These are phyloP conservation scores for Mentha longifolia DNA, from an alignment of 257 asterid genomes.

Conservation along the genomic window DNA sequence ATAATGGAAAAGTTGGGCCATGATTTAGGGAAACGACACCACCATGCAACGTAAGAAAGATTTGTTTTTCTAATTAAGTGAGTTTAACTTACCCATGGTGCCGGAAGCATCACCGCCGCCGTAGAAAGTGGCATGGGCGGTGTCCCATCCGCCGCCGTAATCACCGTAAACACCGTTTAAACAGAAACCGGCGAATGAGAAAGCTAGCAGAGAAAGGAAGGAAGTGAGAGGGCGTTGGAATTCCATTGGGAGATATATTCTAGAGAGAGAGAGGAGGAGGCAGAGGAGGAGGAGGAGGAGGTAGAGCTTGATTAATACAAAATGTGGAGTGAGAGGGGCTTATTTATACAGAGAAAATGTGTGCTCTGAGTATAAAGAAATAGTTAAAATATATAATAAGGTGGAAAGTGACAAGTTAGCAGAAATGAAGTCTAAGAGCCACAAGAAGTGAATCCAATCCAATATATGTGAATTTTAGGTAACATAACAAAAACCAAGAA, in stretches of 20 bases:
- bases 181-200: constrained; percentile 37
- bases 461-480: constrained; percentile 28
- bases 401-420: constrained; percentile 55
- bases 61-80: neutral
- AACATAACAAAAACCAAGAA: constrained; percentile 42
- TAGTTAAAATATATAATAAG: constrained; percentile 11
- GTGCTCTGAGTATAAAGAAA: constrained; percentile 7
- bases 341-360: constrained; percentile 50
- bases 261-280: neutral
- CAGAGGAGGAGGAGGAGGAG: neutral
- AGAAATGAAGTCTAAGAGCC: constrained; percentile 41
- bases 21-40: neutral
- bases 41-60: neutral
- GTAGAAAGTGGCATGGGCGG: constrained; percentile 59
- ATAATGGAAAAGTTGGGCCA: neutral
- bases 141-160: constrained; percentile 60
- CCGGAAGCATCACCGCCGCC: constrained; percentile 70
- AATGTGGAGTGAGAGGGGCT: constrained; percentile 29
- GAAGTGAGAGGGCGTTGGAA: constrained; percentile 21
- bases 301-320: constrained; percentile 28
- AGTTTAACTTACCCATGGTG: constrained; percentile 52
- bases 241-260: constrained; percentile 46
- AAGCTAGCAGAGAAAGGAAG: constrained; percentile 35
- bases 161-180: constrained; percentile 31
- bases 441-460: constrained; percentile 42